Evolutionary conservation across 1,284 basidiomycete genomes (phyloP), one percentile per base, ranked within the genome.

Genomic region (Heterobasidion irregulare): DNA sequence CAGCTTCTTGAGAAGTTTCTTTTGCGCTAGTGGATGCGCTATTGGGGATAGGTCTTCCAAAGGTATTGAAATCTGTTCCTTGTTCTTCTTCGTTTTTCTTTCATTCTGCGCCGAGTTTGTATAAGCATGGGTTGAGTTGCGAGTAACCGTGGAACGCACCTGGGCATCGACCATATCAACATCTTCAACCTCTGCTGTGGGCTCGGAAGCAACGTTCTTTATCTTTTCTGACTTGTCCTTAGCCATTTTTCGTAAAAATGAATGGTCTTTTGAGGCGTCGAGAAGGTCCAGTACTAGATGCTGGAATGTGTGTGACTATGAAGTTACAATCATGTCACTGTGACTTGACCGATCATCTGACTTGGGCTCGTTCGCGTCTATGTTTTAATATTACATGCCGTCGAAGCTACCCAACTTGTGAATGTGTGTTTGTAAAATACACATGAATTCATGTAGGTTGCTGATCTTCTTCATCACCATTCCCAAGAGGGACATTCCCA

Each of bases 1-100:
- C 44, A 98, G 73, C 71, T 94, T 96, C 73, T 96, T 98, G 53
- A 87, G 72, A 33, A 97, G 78, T 74, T 97, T 98, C 75, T 87
- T 93, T 69, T 87, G 84, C 16, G 95, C 94, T 38, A 98, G 75
- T 10, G 94, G 94, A 60, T 86, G 84, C 7, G 94, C 95, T 58
- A 98, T 84, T 35, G 94, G 92, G 6, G 92, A 92, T 47, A 97
- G 79, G 60, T 94, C 89, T 60, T 92, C 92, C 2, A 86, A 58
- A 7, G 87, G 80, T 47, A 94, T 83, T n/a, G 76, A 67, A 55
- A 87, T 77, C 61, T 86, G 84, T 43, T 83, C 82, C 59, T 68
- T 75, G 32, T 73, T 73, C 59, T 82, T 84, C 67, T 81, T 84
- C 62, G 81, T 80, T 69, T 80, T 83, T 33, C 75, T 70, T 10